Conservation (phyloP, 1,284 basidiomycete species). For the Wallemia ichthyophaga region DNA sequence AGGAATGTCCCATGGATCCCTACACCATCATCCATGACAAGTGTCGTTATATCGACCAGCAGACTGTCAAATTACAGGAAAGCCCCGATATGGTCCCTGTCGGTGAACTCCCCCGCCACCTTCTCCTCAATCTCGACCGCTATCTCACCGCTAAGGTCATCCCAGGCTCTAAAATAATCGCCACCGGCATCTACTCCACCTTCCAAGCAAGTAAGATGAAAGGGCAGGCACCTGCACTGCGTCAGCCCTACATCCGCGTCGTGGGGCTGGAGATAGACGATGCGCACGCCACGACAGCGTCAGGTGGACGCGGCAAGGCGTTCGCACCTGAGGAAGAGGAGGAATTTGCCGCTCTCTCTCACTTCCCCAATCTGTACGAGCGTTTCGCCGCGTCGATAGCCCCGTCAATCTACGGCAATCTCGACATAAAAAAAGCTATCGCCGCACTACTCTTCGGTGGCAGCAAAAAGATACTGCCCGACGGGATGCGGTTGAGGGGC, state of each 20-base stretch:
- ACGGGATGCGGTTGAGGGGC: conserved; percentile 86
- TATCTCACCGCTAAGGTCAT: conserved; percentile 59
- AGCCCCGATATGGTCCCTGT: conserved; percentile 99
- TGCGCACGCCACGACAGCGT: conserved; percentile 20
- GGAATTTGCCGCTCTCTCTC: conserved; percentile 60
- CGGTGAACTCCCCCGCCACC: conserved; percentile 85
- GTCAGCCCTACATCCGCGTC: conserved; percentile 79
- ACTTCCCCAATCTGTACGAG: conserved; percentile 73
- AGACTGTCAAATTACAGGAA: conserved; percentile 89
- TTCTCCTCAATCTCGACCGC: conserved; percentile 70
- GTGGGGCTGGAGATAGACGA: conserved; percentile 70
- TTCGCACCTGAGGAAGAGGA: conserved; percentile 94
- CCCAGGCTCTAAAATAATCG: conserved; percentile 75
- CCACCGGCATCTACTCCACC: conserved; percentile 89
- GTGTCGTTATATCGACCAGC: conserved; percentile 81
- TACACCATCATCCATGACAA: conserved; percentile 88
- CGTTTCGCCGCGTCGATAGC: conserved; percentile 79
- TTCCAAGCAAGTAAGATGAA: conserved; percentile 67
- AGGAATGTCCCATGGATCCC: conserved; percentile 82
- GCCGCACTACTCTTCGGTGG: conserved; percentile 84
- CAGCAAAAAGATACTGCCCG: conserved; percentile 90
- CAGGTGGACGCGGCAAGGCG: conserved; percentile 30
- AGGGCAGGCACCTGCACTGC: conserved; percentile 43
- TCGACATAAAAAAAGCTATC: conserved; percentile 97
- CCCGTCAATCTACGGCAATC: conserved; percentile 84